These are phyloP conservation scores for Solanum hybrid DNA, from an alignment of 305 asterid species.

Conservation along the genomic window DNA sequence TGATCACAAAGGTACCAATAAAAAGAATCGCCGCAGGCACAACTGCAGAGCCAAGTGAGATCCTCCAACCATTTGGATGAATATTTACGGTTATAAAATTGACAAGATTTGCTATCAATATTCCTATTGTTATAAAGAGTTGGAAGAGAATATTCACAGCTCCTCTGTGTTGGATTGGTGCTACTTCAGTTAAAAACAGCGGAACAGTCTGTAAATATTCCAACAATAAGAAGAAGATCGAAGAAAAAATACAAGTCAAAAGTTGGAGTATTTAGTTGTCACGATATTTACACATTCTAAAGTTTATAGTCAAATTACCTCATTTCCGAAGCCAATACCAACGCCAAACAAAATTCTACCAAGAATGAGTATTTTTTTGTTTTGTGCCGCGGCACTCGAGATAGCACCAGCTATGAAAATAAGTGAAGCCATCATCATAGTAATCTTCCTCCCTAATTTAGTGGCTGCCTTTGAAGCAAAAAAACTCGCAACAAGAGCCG, in stretches of 20 bases:
- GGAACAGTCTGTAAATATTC: slow-evolving; percentile 56
- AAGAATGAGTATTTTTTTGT: slow-evolving; percentile 31
- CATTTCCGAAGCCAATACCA: slow-evolving; percentile 79
- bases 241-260: not conserved
- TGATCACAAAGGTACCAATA: slow-evolving; percentile 14
- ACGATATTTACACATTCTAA: not conserved
- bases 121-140: slow-evolving; percentile 63
- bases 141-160: slow-evolving; percentile 73
- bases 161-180: slow-evolving; percentile 57
- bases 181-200: slow-evolving; percentile 56
- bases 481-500: slow-evolving; percentile 62
- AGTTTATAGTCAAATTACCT: slow-evolving; percentile 28
- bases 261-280: no score
- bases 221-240: not conserved
- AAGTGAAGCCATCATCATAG: slow-evolving; percentile 41
- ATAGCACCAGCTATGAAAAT: slow-evolving; percentile 40
- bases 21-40: slow-evolving; percentile 33
- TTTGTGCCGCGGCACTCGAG: slow-evolving; percentile 25
- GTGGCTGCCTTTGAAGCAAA: slow-evolving; percentile 53
- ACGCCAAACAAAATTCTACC: slow-evolving; percentile 63
- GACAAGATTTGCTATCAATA: slow-evolving; percentile 46
- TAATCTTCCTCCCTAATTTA: slow-evolving; percentile 37
- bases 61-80: slow-evolving; percentile 56
- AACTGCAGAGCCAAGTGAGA: slow-evolving; percentile 48
- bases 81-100: slow-evolving; percentile 34